Base-by-base conservation (phyloP, 371 early-diverging fungal genomes). In the Sporodiniella umbellata region DNA sequence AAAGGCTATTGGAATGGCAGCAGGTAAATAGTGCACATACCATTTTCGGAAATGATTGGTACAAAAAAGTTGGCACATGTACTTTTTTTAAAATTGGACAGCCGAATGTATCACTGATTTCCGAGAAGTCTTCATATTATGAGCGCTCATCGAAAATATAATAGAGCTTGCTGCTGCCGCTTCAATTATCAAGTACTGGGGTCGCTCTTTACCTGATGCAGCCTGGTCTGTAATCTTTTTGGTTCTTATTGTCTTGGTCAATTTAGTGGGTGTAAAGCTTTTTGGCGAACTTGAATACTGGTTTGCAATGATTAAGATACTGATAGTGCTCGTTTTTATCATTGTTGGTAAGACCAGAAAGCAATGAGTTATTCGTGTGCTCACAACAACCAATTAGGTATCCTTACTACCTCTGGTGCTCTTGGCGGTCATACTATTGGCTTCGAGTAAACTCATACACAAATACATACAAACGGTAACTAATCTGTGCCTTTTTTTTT, bases 91-190 rank as follows among this genome's bases (percentile, higher is more conserved):
- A n/a, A n/a, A n/a, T n/a, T n/a, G n/a, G n/a, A n/a, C n/a, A n/a
- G n/a, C n/a, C n/a, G n/a, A n/a, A n/a, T n/a, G n/a, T n/a, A n/a
- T n/a, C n/a, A n/a, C n/a, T n/a, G n/a, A n/a, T n/a, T n/a, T n/a
- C n/a, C n/a, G n/a, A n/a, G n/a, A n/a, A n/a, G n/a, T n/a, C n/a
- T n/a, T n/a, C n/a, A n/a, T n/a, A n/a, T n/a, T n/a, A n/a, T n/a
- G n/a, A n/a, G n/a, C n/a, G n/a, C n/a, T n/a, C n/a, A n/a, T n/a
- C n/a, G n/a, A n/a, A n/a, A n/a, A n/a, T n/a, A n/a, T n/a, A n/a
- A n/a, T 80, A 38, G 94, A 92, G 66, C 67, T 91, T 21, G 76
- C 86, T 10, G 92, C 92, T 24, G 84, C 85, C 31, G 88, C 88
- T 28, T 70, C 89, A 28, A 79, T 93, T 53, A 79, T 93, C 46